Evolutionary conservation across 495 filamentous ascomycete genomes (phyloP), one percentile per base, ranked within the genome.

Genomic region (Copromyces sp.): DNA sequence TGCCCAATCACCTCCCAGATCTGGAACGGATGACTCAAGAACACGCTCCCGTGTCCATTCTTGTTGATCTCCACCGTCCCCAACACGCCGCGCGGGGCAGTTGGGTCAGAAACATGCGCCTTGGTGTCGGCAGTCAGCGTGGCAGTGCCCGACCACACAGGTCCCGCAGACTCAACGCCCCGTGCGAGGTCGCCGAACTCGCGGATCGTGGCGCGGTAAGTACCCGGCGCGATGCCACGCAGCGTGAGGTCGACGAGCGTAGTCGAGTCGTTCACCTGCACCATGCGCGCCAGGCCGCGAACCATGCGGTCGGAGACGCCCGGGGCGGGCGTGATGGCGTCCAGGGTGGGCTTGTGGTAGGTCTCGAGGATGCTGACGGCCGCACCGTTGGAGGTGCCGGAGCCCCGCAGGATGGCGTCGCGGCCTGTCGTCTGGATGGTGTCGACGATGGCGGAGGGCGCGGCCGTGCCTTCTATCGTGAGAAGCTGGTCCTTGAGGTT

Each of bases 361-460:
- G 93, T 97, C 84, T 99, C 95, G 74, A 98, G 90, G 79, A 99
- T 98, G 81, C 93, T 96, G 41, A 99, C 95, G 41, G 95, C 95
- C 32, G 95, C 94, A 79, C 89, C 93, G 79, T 98, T 90, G 74
- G 94, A 89, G 68, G 86, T 86, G 68, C 95, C 95, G 68, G 91
- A 94, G 38, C 95, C 95, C 73, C 95, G 91, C 69, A 99, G 85
- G 78, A 99, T 97, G 65, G 95, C 95, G 86, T 97, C 93, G 41
- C 94, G 88, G 68, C 95, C 95, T 0, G 95, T 98, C 35, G 85
- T 84, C 82, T 98, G 91, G 75, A 99, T 98, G 6, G 94, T 90
- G 65, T 89, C 81, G 9, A 97, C 93, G 71, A 99, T 97, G 32
- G 90, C 88, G 68, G 94, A 97, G 9, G 95, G 95, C 20, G 95